These are phyloP conservation scores for Diaporthe citriasiana DNA, from an alignment of 2,329 filamentous ascomycete species.

Conservation along the genomic window DNA sequence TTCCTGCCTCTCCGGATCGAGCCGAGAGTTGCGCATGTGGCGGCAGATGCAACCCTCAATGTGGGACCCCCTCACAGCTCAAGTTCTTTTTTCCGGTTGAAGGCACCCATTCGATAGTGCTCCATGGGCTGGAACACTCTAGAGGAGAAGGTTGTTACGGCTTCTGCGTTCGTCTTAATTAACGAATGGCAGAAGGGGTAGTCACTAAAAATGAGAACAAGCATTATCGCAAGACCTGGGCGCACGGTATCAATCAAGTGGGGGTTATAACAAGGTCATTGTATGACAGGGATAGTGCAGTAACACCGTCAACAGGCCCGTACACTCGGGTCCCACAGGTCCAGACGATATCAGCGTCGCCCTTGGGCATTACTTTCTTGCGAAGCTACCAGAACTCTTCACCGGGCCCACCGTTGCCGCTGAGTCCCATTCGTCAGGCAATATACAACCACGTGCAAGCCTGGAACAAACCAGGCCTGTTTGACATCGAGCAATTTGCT, in stretches of 20 bases:
- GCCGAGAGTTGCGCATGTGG: constrained; percentile 25
- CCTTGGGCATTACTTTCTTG: neutral
- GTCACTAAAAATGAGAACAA: neutral
- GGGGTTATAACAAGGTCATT: neutral
- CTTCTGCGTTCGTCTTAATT: neutral
- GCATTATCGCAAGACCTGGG: constrained; percentile 5
- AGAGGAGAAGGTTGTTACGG: neutral
- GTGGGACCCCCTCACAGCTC: neutral
- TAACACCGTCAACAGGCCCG: neutral
- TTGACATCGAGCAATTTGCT: neutral
- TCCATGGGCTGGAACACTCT: neutral
- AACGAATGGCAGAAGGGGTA: neutral
- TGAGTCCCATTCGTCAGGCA: neutral
- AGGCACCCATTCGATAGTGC: neutral
- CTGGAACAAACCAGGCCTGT: neutral
- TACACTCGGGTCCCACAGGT: constrained; percentile 14
- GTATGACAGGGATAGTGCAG: constrained; percentile 18
- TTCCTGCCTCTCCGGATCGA: constrained; percentile 18
- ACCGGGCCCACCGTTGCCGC: too few relatives aligned
- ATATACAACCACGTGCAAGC: constrained; percentile 12
- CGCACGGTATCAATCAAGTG: neutral
- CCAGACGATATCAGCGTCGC: neutral
- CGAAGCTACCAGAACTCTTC: neutral
- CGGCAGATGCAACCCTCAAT: neutral
- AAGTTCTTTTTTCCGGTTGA: neutral